Evolutionary conservation across 163 green algal species (phyloP).

Genomic region (Scenedesmus sp.): DNA sequence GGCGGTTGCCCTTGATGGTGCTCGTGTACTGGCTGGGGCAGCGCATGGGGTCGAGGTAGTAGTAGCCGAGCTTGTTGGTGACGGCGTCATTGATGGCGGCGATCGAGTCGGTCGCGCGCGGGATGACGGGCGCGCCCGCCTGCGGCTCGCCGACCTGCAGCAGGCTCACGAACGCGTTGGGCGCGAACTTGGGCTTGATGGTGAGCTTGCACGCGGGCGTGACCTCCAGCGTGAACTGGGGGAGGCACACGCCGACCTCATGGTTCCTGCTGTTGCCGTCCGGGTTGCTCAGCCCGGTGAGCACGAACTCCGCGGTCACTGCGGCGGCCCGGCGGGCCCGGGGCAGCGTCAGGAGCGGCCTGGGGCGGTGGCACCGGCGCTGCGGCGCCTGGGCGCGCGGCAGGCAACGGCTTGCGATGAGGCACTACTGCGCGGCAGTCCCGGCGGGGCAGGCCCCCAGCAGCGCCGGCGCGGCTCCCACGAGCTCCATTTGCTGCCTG

Average conservation of each 20-base stretch:
- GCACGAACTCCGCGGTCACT: slow-evolving; percentile 47
- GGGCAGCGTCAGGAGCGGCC: too few species aligned
- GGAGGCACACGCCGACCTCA: slow-evolving; percentile 45
- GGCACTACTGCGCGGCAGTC: too few species aligned
- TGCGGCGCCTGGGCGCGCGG: too few species aligned
- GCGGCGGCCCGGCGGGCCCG: background rate
- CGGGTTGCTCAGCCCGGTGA: slow-evolving; percentile 42
- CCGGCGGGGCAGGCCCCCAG: too few species aligned
- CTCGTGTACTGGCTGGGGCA: slow-evolving; percentile 26
- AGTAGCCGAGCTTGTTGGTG: slow-evolving; percentile 40
- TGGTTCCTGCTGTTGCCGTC: slow-evolving; percentile 50
- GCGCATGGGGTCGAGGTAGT: slow-evolving; percentile 38
- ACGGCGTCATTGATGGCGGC: slow-evolving; percentile 29
- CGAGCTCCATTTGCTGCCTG: too few species aligned
- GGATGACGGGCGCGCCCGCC: slow-evolving; percentile 26
- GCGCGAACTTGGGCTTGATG: slow-evolving; percentile 23
- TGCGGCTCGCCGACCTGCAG: slow-evolving; percentile 17
- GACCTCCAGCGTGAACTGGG: slow-evolving; percentile 43
- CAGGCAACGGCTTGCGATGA: too few species aligned
- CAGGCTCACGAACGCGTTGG: slow-evolving; percentile 25
- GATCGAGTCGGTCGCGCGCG: slow-evolving; percentile 29
- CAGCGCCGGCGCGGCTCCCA: too few species aligned
- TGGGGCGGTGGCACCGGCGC: too few species aligned
- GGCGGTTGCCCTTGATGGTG: slow-evolving; percentile 25
- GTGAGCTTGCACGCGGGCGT: slow-evolving; percentile 30